Evolutionary conservation across 345 rosid species (phyloP).

Genomic region (Hypericum perforatum): DNA sequence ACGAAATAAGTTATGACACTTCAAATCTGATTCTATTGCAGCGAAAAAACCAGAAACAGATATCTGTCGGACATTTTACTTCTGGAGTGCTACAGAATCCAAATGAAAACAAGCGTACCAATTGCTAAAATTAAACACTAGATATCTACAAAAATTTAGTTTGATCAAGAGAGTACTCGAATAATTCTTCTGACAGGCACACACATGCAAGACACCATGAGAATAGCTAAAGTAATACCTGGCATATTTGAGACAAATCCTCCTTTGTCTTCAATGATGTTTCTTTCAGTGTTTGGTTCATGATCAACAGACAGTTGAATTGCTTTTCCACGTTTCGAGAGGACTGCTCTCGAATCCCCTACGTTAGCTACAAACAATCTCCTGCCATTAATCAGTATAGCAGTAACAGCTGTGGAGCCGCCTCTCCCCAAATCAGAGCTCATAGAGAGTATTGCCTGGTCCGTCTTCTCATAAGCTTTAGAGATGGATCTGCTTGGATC

Average conservation of each 20-base stretch:
- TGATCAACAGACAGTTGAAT: slow-evolving; percentile 52
- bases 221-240: slow-evolving; percentile 24
- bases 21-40: no score
- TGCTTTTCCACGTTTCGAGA: slow-evolving; percentile 48
- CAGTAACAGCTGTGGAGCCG: slow-evolving; percentile 74
- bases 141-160: no score
- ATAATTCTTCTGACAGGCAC: no score
- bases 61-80: no score
- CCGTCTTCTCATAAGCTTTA: slow-evolving; percentile 55
- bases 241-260: slow-evolving; percentile 79
- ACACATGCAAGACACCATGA: background rate
- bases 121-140: no score
- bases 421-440: slow-evolving; percentile 56
- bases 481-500: slow-evolving; percentile 21
- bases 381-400: slow-evolving; percentile 48
- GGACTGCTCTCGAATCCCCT: slow-evolving; percentile 65
- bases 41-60: no score
- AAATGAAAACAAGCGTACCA: no score
- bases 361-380: slow-evolving; percentile 58
- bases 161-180: no score
- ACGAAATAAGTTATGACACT: no score
- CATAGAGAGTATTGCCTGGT: slow-evolving; percentile 51
- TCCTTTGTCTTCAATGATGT: slow-evolving; percentile 49
- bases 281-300: slow-evolving; percentile 60
- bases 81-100: no score